These are phyloP conservation scores for Syzygium grande DNA, from an alignment of 345 rosid genomes.

Conservation along the genomic window DNA sequence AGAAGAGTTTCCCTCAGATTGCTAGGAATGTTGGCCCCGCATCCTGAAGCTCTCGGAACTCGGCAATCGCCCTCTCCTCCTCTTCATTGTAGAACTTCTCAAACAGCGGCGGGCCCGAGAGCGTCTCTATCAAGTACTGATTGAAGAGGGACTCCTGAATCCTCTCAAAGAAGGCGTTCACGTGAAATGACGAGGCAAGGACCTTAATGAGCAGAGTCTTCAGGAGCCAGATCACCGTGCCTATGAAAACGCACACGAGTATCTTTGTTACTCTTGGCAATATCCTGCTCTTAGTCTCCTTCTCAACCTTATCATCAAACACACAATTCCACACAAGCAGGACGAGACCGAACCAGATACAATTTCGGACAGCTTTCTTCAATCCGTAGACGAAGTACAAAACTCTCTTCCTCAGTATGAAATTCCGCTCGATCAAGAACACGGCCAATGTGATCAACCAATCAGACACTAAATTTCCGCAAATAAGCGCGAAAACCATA, in stretches of 20 bases:
- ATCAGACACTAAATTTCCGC: slow-evolving; percentile 32
- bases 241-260: slow-evolving; percentile 27
- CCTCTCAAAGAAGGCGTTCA: slow-evolving; percentile 34
- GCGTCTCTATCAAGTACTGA: slow-evolving; percentile 33
- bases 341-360: slow-evolving; percentile 15
- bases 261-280: slow-evolving; percentile 30
- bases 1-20: slow-evolving; percentile 12
- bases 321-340: slow-evolving; percentile 27
- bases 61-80: neutral
- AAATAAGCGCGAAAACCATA: slow-evolving; percentile 26
- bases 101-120: slow-evolving; percentile 24
- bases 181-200: slow-evolving; percentile 22
- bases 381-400: slow-evolving; percentile 47
- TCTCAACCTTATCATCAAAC: slow-evolving; percentile 15
- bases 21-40: neutral
- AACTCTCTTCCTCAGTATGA: slow-evolving; percentile 32
- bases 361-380: slow-evolving; percentile 22
- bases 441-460: slow-evolving; percentile 32
- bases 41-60: neutral
- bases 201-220: slow-evolving; percentile 42
- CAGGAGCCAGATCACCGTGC: slow-evolving; percentile 34
- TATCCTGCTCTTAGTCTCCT: slow-evolving; percentile 19
- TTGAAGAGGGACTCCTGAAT: slow-evolving; percentile 41
- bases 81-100: neutral
- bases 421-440: slow-evolving; percentile 24